These are phyloP conservation scores for Gossypium davidsonii DNA, from an alignment of 441 rosid species.

Conservation along the genomic window DNA sequence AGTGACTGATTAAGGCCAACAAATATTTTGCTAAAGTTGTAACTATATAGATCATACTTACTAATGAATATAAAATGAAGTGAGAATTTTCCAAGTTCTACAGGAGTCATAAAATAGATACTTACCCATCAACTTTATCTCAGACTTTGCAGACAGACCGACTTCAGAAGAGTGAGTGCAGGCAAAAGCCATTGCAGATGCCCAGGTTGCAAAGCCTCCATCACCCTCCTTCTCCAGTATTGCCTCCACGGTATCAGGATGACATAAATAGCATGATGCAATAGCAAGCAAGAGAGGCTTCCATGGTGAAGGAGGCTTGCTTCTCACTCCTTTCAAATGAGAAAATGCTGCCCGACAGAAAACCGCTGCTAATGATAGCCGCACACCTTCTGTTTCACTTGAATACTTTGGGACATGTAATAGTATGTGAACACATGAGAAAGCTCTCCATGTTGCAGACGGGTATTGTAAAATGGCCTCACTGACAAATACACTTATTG, in stretches of 20 bases:
- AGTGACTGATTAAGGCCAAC: not conserved
- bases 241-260: slow-evolving; percentile 47
- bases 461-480: slow-evolving; percentile 70
- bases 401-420: slow-evolving; percentile 63
- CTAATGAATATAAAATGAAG: not conserved
- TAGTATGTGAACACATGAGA: slow-evolving; percentile 60
- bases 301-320: slow-evolving; percentile 63
- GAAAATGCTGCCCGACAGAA: slow-evolving; percentile 67
- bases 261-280: slow-evolving; percentile 66
- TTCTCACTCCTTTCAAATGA: slow-evolving; percentile 46
- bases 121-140: slow-evolving; percentile 65
- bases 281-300: slow-evolving; percentile 73
- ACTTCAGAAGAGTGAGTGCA: slow-evolving; percentile 39
- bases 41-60: not conserved
- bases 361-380: slow-evolving; percentile 42
- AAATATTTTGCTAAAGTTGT: not conserved
- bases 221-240: slow-evolving; percentile 48
- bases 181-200: slow-evolving; percentile 47
- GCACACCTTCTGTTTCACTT: slow-evolving; percentile 46
- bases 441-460: slow-evolving; percentile 76
- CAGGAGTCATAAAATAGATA: slow-evolving; percentile 4
- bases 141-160: slow-evolving; percentile 39
- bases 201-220: slow-evolving; percentile 64
- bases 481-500: slow-evolving; percentile 60
- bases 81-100: not conserved